A percentile compares a stretch with the other conserved stretches of the same genome.
Evolutionary conservation across 1,284 basidiomycete genomes (phyloP).

Genomic region (Grifola frondosa): DNA sequence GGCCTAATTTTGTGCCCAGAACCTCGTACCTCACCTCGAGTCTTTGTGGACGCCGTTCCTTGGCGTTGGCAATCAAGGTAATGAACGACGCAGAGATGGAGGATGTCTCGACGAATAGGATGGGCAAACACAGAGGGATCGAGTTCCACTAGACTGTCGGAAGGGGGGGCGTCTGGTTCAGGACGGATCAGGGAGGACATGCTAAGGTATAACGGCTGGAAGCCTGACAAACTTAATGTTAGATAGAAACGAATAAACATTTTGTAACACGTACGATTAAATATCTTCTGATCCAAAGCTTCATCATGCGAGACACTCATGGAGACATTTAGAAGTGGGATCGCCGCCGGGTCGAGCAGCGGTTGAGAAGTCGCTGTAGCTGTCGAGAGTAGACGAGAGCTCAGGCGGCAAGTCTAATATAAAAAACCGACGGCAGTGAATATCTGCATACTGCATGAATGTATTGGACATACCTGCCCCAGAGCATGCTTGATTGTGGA

Average conservation of each 20-base stretch:
- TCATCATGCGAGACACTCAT: no score
- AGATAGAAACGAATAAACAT: no score
- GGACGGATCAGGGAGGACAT: constrained; percentile 58
- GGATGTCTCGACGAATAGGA: constrained; percentile 86
- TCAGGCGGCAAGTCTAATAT: no score
- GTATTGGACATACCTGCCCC: constrained; percentile 22
- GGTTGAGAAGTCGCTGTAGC: no score
- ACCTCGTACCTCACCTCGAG: constrained; percentile 85
- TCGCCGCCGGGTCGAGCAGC: no score
- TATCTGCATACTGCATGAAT: constrained; percentile 5
- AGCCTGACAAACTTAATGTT: constrained; percentile 34
- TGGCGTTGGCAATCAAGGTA: constrained; percentile 86
- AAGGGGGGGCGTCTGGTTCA: constrained; percentile 36
- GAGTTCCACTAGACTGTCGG: constrained; percentile 65
- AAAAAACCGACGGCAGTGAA: constrained; percentile 15
- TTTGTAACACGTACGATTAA: no score
- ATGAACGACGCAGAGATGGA: constrained; percentile 91
- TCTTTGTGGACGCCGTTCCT: constrained; percentile 91
- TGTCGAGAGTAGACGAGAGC: no score
- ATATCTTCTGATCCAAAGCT: no score
- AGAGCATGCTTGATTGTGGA: constrained; percentile 26
- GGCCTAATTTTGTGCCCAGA: constrained; percentile 87
- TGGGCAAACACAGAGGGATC: constrained; percentile 85
- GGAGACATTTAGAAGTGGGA: no score
- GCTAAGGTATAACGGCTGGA: constrained; percentile 55